These are phyloP conservation scores for Primulina huaijiensis DNA, from an alignment of 257 asterid genomes.

Conservation along the genomic window DNA sequence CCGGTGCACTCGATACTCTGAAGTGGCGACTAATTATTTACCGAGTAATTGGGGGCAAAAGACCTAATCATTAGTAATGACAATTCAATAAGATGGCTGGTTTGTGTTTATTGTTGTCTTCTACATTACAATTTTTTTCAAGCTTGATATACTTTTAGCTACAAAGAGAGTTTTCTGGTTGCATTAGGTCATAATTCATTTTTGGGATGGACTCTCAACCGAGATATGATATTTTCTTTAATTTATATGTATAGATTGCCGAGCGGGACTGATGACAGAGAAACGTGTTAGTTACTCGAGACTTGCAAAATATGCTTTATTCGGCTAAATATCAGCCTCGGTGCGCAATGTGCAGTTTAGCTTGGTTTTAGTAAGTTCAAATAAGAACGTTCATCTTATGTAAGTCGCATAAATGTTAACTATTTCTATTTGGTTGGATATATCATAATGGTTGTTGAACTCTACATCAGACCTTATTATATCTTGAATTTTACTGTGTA, in stretches of 20 bases:
- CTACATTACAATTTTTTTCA: no score
- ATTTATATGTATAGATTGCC: background rate
- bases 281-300: background rate
- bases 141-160: no score
- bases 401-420: background rate
- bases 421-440: no score
- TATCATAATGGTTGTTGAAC: no score
- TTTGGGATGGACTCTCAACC: background rate
- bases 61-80: background rate
- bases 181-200: background rate
- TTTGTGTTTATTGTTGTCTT: background rate
- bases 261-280: background rate
- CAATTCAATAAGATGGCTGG: background rate
- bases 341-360: background rate
- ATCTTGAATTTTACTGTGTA: no score
- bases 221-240: no score
- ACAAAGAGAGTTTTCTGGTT: no score
- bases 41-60: background rate
- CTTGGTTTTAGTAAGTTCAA: background rate
- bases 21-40: background rate
- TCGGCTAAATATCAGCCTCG: background rate
- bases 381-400: background rate
- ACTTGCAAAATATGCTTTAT: background rate
- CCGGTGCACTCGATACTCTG: background rate
- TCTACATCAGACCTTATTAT: no score